Evolutionary conservation across 495 filamentous ascomycete genomes (phyloP).

Genomic region (Hypoxylon rickii): DNA sequence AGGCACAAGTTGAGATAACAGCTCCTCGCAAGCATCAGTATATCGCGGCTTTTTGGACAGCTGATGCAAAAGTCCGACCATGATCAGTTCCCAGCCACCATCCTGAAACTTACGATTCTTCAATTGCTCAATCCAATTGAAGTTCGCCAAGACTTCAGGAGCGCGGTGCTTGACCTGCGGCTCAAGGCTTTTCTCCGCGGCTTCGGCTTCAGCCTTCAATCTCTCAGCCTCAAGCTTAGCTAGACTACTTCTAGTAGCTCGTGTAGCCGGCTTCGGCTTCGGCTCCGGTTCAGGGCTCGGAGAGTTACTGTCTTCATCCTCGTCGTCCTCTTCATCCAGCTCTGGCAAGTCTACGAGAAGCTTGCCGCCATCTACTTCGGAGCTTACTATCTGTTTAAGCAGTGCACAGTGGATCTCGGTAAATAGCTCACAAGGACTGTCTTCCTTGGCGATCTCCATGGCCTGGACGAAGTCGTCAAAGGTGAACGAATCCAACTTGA

Average conservation of each 20-base stretch:
- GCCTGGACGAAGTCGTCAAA: slow-evolving; percentile 96
- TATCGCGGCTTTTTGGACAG: slow-evolving; percentile 75
- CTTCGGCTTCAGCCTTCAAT: slow-evolving; percentile 59
- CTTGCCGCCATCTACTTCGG: slow-evolving; percentile 74
- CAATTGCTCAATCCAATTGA: slow-evolving; percentile 83
- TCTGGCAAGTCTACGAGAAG: slow-evolving; percentile 79
- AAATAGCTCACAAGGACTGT: slow-evolving; percentile 83
- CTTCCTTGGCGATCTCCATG: slow-evolving; percentile 75
- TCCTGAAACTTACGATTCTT: slow-evolving; percentile 83
- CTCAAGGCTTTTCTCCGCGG: slow-evolving; percentile 49
- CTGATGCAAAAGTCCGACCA: slow-evolving; percentile 84
- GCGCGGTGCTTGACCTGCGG: slow-evolving; percentile 67
- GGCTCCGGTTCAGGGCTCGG: slow-evolving; percentile 63
- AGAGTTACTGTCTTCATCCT: slow-evolving; percentile 55
- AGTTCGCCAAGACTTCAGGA: slow-evolving; percentile 72
- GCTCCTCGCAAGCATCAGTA: slow-evolving; percentile 73
- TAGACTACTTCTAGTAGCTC: slow-evolving; percentile 83
- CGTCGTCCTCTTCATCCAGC: slow-evolving; percentile 67
- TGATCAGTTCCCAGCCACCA: slow-evolving; percentile 88
- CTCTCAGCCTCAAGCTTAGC: slow-evolving; percentile 76
- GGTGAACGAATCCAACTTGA: slow-evolving; percentile 92
- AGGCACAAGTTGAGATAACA: slow-evolving; percentile 79
- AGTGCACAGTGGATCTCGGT: slow-evolving; percentile 91
- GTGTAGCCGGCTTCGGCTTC: slow-evolving; percentile 63
- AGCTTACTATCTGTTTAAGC: slow-evolving; percentile 82